These are phyloP conservation scores for Fragilaria crotonensis DNA, from an alignment of 108 stramenopile genomes.

Conservation along the genomic window DNA sequence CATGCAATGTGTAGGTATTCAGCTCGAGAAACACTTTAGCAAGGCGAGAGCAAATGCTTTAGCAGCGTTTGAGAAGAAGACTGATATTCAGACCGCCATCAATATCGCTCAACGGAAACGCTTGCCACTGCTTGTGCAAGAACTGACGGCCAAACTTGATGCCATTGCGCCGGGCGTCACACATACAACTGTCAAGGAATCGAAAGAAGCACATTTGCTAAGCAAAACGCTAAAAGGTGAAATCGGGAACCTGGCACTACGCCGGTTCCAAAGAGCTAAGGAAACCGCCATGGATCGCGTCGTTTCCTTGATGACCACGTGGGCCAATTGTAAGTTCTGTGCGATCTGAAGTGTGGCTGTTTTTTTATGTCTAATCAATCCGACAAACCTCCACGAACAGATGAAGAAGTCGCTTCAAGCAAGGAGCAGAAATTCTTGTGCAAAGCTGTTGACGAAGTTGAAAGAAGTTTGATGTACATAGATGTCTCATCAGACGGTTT, in stretches of 20 bases:
- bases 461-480: neutral
- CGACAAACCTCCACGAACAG: neutral
- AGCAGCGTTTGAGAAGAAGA: conserved; percentile 76
- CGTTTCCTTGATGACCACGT: conserved; percentile 65
- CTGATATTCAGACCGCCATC: conserved; percentile 80
- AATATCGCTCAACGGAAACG: conserved; percentile 76
- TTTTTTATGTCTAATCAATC: neutral
- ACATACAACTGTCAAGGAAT: conserved; percentile 75
- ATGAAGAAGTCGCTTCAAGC: neutral
- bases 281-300: conserved; percentile 67
- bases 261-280: conserved; percentile 52
- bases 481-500: too few relatives aligned
- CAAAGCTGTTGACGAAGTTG: neutral
- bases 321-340: conserved; percentile 19
- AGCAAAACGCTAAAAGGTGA: conserved; percentile 73
- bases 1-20: conserved; percentile 82
- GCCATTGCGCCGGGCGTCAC: conserved; percentile 53
- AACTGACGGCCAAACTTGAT: conserved; percentile 67
- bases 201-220: conserved; percentile 73
- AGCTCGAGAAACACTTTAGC: conserved; percentile 73
- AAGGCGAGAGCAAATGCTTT: conserved; percentile 55
- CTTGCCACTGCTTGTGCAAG: conserved; percentile 55
- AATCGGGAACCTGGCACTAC: conserved; percentile 58
- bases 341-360: neutral
- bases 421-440: neutral